Percentiles rank a stretch among this genome's conserved stretches.
These are phyloP conservation scores for Globisporangium ultimum DNA, from an alignment of 352 stramenopile species.

Conservation along the genomic window DNA sequence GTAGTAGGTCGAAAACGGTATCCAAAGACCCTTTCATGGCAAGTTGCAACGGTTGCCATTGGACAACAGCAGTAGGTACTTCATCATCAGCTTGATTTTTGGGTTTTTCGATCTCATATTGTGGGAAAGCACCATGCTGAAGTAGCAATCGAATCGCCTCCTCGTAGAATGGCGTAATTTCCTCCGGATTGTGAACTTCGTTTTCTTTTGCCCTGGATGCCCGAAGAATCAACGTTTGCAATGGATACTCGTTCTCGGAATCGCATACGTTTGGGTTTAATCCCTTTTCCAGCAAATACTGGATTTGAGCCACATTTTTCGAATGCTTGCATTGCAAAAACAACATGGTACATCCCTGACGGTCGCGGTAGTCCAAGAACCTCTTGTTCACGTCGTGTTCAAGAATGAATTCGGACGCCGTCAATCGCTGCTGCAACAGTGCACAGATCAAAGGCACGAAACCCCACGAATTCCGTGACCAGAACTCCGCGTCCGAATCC, in stretches of 20 bases:
- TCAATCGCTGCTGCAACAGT: conserved; percentile 55
- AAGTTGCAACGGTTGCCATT: conserved; percentile 55
- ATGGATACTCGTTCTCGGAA: conserved; percentile 52
- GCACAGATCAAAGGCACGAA: conserved; percentile 72
- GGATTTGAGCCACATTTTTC: conserved; percentile 49
- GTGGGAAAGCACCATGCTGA: conserved; percentile 34
- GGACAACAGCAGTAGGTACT: neutral
- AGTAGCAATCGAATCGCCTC: conserved; percentile 52
- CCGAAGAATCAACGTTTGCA: conserved; percentile 55
- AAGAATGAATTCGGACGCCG: conserved; percentile 63
- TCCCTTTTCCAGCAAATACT: conserved; percentile 69
- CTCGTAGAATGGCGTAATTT: conserved; percentile 32
- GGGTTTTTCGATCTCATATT: conserved; percentile 38
- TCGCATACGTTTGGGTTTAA: conserved; percentile 68
- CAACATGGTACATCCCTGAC: conserved; percentile 73
- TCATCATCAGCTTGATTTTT: conserved; percentile 17
- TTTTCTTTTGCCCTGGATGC: conserved; percentile 11
- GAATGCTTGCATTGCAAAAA: conserved; percentile 81
- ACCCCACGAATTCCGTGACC: conserved; percentile 68
- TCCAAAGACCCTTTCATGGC: conserved; percentile 45
- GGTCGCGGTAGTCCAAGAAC: conserved; percentile 73
- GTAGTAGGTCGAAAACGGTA: conserved; percentile 46
- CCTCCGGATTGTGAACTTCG: neutral
- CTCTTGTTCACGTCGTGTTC: conserved; percentile 47
- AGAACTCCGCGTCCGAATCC: conserved; percentile 57